Base-by-base conservation (phyloP, 768 basidiomycete species). In the Russula sp. region DNA sequence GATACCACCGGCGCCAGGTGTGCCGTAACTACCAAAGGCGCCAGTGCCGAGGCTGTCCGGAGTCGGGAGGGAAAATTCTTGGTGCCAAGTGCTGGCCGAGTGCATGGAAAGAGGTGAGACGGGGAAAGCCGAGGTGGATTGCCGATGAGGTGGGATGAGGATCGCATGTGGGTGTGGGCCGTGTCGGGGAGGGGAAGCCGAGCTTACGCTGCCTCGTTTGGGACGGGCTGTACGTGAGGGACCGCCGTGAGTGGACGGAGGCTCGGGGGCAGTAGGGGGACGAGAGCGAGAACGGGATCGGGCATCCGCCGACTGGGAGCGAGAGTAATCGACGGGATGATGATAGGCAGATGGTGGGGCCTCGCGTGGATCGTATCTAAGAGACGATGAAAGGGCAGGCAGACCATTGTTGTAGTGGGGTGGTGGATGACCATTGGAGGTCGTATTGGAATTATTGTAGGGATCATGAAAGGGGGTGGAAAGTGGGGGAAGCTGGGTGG, bases 191-290 rank as follows among this genome's bases (percentile, higher is more conserved):
- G 79, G 86, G 61, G 71, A 79, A 48, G 78, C 83, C 13, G 82
- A 79, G 63, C 80, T 81, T 49, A 88, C 76, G 64, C 81, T 83
- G 60, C 82, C 82, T 58, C 87, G 75, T 61, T 87, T 77, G 20
- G 81, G 69, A 53, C 78, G 70, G 29, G 72, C 68, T 47, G 72
- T 69, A 18, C 85, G 75, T 16, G 81, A 82, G 18, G 82, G 74
- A 32, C 70, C 69, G 53, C 70, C 70, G 67, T 73, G 68, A 25
- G 74, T 70, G 46, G 64, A 58, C 43, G 61, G 61, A 18, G 61
- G 61, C 45, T 56, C 63, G 43, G 65, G 41, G 4, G 78, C 74
- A 0, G 81, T 78, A 35, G 81, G 75, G 0, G 82, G 81, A 47
- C 81, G 79, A 47, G 80, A 78, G 16, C 75, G 72, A 18, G 72